Evolutionary conservation across 176 grass and related monocot species (phyloP), one percentile per base, ranked within the genome.

Genomic region (Carex scoparia): DNA sequence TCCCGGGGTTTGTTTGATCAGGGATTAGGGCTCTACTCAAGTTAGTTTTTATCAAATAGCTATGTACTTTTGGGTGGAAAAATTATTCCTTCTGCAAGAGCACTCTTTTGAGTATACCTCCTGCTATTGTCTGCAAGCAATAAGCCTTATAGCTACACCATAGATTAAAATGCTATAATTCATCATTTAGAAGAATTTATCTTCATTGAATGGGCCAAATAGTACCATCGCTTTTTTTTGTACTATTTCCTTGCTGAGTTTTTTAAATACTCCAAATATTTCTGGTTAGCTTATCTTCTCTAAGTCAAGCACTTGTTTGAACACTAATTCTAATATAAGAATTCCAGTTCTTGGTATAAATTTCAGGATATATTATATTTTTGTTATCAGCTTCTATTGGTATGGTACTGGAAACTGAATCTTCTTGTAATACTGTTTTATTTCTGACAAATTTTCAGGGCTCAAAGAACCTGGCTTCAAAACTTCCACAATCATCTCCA

Each of bases 361-460:
- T 3, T 31, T 74, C 13, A 27, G 19, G 70, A 74, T 2, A 74
- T 23, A 49, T 51, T 46, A 3, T 49, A 74, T 69, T 23, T 56
- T 57, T 78, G 73, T 15, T 78, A 57, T 49, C 73, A 53, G 12
- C 73, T 13, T 78, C 11, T 55, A 15, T 77, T 77, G 49, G 4
- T 7, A 77, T 54, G 48, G 12, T 57, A 57, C 28, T 35, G 74
- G 57, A 55, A 57, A 57, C 51, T 37, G 6, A 79, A 58, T 14
- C 49, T 58, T 79, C 49, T 79, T 78, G 23, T 74, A 46, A 79
- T 79, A 79, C 5, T 78, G 4, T 57, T 78, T 76, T 78, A 32
- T 78, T 33, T 58, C 30, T 79, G 53, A 57, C 28, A 8, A 57
- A 57, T 58, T 58, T 79, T 58, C 74, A 79, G 74, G 30, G 30